Conservation (phyloP, 495 filamentous ascomycete species). For the Lepidopterella palustris region DNA sequence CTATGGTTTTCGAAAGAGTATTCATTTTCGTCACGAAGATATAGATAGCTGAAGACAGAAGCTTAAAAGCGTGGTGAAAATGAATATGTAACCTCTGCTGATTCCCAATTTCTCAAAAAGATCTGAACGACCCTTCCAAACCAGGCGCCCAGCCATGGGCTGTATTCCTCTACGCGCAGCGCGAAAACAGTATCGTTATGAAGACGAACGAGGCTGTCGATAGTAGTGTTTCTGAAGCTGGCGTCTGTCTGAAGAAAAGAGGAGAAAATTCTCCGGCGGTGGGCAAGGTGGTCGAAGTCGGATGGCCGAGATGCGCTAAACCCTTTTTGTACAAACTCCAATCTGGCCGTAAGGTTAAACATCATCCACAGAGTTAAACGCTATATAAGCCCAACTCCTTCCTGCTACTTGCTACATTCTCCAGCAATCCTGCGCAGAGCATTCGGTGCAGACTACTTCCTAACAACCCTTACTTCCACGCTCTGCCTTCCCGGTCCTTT, state of each 20-base stretch:
- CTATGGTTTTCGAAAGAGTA: too few relatives aligned
- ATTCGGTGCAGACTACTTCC: too few relatives aligned
- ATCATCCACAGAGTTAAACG: too few relatives aligned
- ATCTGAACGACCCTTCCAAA: constrained; percentile 63
- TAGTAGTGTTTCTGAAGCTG: constrained; percentile 54
- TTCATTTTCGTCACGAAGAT: not conserved
- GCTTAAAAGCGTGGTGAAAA: not conserved
- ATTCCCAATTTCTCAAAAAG: constrained; percentile 66
- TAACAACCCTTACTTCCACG: not conserved
- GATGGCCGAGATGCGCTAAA: not conserved
- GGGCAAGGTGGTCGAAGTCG: not conserved
- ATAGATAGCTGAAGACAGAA: not conserved
- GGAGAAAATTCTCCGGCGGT: constrained; percentile 24
- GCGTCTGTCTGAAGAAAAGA: constrained; percentile 44
- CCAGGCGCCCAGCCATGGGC: constrained; percentile 76
- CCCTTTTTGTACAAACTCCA: constrained; percentile 13
- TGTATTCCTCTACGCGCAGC: constrained; percentile 59
- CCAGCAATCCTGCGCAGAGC: too few relatives aligned
- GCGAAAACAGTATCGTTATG: constrained; percentile 57
- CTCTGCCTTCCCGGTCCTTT: not conserved
- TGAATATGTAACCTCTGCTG: constrained; percentile 65
- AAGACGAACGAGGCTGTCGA: constrained; percentile 48
- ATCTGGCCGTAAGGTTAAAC: constrained; percentile 22
- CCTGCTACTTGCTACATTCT: constrained; percentile 18
- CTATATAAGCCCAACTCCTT: too few relatives aligned